These are phyloP conservation scores for Exophiala sp. DNA, from an alignment of 2,329 filamentous ascomycete genomes.

Conservation along the genomic window DNA sequence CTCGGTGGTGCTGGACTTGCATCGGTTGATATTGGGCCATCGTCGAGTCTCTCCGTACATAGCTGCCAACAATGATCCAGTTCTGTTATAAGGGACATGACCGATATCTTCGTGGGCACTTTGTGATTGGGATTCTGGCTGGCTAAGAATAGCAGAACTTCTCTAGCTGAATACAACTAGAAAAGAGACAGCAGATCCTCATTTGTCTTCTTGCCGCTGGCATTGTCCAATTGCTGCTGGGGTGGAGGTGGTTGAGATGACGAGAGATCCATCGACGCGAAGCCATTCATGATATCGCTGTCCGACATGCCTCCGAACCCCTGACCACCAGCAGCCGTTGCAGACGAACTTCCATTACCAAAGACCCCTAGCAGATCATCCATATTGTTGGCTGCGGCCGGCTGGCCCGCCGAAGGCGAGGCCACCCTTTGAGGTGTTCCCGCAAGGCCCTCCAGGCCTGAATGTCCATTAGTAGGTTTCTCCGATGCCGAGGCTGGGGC, in stretches of 20 bases:
- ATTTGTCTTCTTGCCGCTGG: constrained; percentile 50
- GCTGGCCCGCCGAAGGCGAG: constrained; percentile 39
- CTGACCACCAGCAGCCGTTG: constrained; percentile 31
- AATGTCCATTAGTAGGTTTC: constrained; percentile 56
- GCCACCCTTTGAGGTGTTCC: constrained; percentile 50
- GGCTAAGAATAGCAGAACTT: background rate
- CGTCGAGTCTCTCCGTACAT: too few species aligned
- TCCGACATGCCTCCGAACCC: constrained; percentile 33
- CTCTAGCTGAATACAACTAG: constrained; percentile 31
- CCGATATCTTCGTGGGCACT: background rate
- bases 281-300: constrained; percentile 68
- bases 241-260: constrained; percentile 52
- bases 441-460: constrained; percentile 54
- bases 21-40: too few species aligned
- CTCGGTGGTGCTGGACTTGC: too few species aligned
- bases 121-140: background rate
- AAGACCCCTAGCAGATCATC: constrained; percentile 75
- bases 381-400: constrained; percentile 51
- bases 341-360: constrained; percentile 43
- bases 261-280: constrained; percentile 72
- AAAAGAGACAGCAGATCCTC: constrained; percentile 59
- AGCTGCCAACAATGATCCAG: too few species aligned
- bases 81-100: background rate
- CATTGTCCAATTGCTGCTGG: constrained; percentile 23
- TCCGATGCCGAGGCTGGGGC: constrained; percentile 80